Evolutionary conservation across 2,329 filamentous ascomycete genomes (phyloP), one percentile per base, ranked within the genome.

Genomic region (Leptoxyphium fumago): DNA sequence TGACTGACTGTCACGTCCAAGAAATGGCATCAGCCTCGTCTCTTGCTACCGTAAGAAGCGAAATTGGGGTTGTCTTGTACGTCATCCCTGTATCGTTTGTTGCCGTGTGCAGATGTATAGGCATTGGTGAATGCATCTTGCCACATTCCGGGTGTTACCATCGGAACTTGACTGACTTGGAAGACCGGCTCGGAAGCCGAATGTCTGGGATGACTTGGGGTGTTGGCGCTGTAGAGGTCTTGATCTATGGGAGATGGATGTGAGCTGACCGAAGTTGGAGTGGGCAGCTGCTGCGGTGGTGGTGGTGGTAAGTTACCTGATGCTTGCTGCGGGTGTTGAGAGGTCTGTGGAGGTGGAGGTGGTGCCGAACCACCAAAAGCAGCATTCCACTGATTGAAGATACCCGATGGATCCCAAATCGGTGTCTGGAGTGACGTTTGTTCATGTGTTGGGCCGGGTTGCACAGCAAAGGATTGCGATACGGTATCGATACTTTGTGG

Each of bases 311-410:
- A 26, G 21, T 26, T 26, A 26, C 21, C 21, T 26, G 21, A 26
- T 15, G 15, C 32, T 47, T 43, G 52, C 49, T 44, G 52, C 46
- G 38, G 29, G 39, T 45, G 17, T 26, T 48, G 46, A 29, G 53
- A 40, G 58, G 58, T 44, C 38, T 64, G 64, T 52, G 66, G 65
- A 40, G 64, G 62, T 42, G 63, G 59, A 13, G 38, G 38, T 44
- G 61, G 56, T 47, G 62, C 55, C 56, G 65, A 60, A 63, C 80
- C 84, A 70, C 86, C 84, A 68, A 95, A 96, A 52, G 89, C 88
- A 58, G 83, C 80, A 64, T 94, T 88, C 88, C 89, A 96, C 70
- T 94, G 86, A 63, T 88, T 94, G 56, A 49, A 52, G 46, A 61
- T 60, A 32, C 56, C 55, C 18, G 57, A 60, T 3, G 58, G 58